Base-by-base conservation (phyloP, 257 asterid genomes). In the Henckelia pumila region DNA sequence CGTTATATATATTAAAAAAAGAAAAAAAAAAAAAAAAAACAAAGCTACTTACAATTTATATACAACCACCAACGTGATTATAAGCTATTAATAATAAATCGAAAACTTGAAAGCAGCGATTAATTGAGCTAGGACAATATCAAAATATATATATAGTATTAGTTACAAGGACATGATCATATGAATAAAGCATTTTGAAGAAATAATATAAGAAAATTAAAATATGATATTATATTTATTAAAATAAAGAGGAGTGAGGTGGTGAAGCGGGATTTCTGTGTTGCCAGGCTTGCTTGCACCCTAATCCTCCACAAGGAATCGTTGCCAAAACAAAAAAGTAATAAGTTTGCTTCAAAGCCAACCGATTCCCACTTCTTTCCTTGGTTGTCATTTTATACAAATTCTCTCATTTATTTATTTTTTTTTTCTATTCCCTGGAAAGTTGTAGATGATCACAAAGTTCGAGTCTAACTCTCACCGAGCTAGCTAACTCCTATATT, bases 221-320 rank as follows among this genome's bases (percentile, higher is more conserved):
- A n/a, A n/a, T n/a, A n/a, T n/a, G n/a, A 1, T 7, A 28, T 13
- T 2, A 33, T 7, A 37, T 21, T 2, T 26, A 28, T 44, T 49
- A 64, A 52, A 56, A 44, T 13, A 75, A 59, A 61, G 22, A 20
- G 71, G 58, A 61, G 79, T 75, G 86, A 78, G 68, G 79, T 71
- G 84, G 84, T 81, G 87, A 77, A 69, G 70, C 35, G 59, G 30
- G 78, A 82, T 76, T 71, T 72, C 68, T 77, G 92, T 81, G 91
- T 95, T 86, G 93, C 96, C 97, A 91, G 97, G 78, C 96, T 88
- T 91, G 78, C 96, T 88, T 86, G 96, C 96, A 88, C 95, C 87
- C 91, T 77, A 88, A 91, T 83, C 83, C 86, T 86, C 78, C 87
- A 83, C 88, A 86, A 85, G 79, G 89, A 86, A 86, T 83, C 95